Base-by-base conservation (phyloP, 768 basidiomycete species). In the Favolaschia claudopus region DNA sequence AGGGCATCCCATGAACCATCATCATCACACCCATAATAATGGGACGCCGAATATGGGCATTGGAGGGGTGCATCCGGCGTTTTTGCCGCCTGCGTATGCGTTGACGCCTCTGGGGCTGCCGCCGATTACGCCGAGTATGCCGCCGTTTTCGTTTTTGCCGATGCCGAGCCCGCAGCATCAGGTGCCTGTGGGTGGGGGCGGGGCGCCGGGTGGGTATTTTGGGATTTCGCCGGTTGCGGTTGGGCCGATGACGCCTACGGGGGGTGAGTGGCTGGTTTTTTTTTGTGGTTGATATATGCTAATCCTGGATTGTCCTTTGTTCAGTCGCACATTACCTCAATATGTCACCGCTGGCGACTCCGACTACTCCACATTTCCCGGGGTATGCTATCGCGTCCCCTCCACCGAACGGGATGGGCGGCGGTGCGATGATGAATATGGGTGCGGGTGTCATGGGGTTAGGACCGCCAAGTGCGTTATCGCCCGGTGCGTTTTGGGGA, bases 81-180 rank as follows among this genome's bases (percentile, higher is more conserved):
- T 64, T 76, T 76, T 48, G 72, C 77, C 66, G 29, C 68, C 67
- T 39, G 66, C 74, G 38, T 65, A 74, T 19, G 72, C 77, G 29
- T 79, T 88, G 60, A 92, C 90, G 10, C 89, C 89, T n/a, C 85
- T 88, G 62, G 91, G 92, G 0, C 76, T 95, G n/a, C 92, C 92
- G 14, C 91, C 93, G 2, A 94, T 97, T 68, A 97, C 96, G n/a
- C 95, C 96, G 0, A 92, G 91, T 59, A 98, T 99, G 96, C 96
- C 96, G 1, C 88, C 93, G 6, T 99, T 97, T 76, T 89, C 87
- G 13, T 96, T 97, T 73, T 79, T 89, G 33, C 81, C 85, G 36
- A 55, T 58, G 50, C 66, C 66, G 33, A 50, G 33, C 31, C 49
- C 44, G 19, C 60, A 42, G 32, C 51, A 47, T n/a, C 62, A 50